Conservation (phyloP, 352 stramenopile species). For the Peronosclerospora sorghi region DNA sequence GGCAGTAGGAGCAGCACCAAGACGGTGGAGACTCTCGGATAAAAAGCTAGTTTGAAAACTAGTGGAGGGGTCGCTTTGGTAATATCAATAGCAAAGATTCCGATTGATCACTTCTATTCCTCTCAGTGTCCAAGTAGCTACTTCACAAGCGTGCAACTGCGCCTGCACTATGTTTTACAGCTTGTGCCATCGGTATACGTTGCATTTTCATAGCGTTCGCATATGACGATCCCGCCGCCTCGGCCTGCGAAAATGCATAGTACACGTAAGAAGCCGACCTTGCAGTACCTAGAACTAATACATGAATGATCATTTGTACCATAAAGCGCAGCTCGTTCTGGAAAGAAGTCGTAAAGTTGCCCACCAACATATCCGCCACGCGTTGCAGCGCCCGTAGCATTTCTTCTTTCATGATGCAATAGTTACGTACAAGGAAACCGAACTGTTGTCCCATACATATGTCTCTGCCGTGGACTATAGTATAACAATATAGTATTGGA, state of each 20-base stretch:
- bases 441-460: neutral
- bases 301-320: too few species aligned
- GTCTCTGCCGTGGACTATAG: too few species aligned
- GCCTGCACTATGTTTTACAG: conserved; percentile 56
- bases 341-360: conserved; percentile 74
- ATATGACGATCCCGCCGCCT: conserved; percentile 49
- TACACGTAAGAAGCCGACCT: neutral
- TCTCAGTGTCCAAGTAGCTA: too few species aligned
- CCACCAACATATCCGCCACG: conserved; percentile 64
- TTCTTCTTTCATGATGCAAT: conserved; percentile 46
- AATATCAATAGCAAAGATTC: neutral
- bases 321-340: conserved; percentile 84
- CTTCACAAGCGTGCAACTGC: conserved; percentile 44
- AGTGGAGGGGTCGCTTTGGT: neutral
- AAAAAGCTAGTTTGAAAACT: neutral
- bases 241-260: conserved; percentile 25
- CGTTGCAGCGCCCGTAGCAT: conserved; percentile 44
- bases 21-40: too few species aligned
- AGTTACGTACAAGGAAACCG: too few species aligned
- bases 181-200: conserved; percentile 63
- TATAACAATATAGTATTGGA: too few species aligned
- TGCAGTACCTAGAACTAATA: neutral
- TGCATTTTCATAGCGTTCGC: conserved; percentile 52
- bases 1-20: conserved; percentile 2
- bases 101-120: too few species aligned